Percentiles rank a stretch among this genome's conserved stretches.
phyloP scores from a whole-genome alignment of 345 rosid species.

The Lepidium didymum region DNA sequence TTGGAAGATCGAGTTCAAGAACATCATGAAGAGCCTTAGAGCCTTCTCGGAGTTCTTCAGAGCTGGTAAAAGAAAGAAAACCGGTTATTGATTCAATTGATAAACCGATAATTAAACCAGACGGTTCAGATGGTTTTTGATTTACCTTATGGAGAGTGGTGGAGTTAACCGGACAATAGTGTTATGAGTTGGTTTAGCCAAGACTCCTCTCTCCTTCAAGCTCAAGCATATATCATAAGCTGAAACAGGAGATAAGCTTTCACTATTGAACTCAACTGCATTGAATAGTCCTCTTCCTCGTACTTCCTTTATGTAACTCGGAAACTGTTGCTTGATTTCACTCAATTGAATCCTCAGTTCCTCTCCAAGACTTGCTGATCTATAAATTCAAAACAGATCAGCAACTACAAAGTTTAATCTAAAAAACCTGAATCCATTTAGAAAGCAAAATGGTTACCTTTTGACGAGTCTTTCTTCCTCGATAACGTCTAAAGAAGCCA shows the following conservation, averaged over 20 bases:
- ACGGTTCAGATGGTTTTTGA: background rate
- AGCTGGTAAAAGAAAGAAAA: constrained; percentile 34
- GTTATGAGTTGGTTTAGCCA: constrained; percentile 90
- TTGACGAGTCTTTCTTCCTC: constrained; percentile 67
- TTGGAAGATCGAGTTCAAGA: constrained; percentile 62
- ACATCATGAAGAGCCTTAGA: constrained; percentile 64
- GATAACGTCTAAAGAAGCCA: constrained; percentile 79
- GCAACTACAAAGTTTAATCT: background rate
- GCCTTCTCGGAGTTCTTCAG: constrained; percentile 68
- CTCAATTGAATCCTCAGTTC: constrained; percentile 52
- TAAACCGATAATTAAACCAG: background rate
- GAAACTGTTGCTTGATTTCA: constrained; percentile 57
- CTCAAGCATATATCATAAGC: constrained; percentile 86
- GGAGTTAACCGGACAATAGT: constrained; percentile 91
- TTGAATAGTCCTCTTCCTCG: constrained; percentile 90
- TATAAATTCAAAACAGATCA: constrained; percentile 12
- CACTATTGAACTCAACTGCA: constrained; percentile 73
- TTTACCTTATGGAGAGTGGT: constrained; percentile 85
- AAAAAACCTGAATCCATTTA: background rate
- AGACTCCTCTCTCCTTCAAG: constrained; percentile 86
- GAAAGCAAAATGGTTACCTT: constrained; percentile 35
- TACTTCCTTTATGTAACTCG: constrained; percentile 68
- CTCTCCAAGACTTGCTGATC: constrained; percentile 61
- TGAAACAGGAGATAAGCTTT: constrained; percentile 55
- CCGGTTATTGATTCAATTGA: background rate